Percentiles rank a stretch among this genome's conserved stretches.
phyloP scores from a whole-genome alignment of 148 eudicot species.

The Camellia sinensis region DNA sequence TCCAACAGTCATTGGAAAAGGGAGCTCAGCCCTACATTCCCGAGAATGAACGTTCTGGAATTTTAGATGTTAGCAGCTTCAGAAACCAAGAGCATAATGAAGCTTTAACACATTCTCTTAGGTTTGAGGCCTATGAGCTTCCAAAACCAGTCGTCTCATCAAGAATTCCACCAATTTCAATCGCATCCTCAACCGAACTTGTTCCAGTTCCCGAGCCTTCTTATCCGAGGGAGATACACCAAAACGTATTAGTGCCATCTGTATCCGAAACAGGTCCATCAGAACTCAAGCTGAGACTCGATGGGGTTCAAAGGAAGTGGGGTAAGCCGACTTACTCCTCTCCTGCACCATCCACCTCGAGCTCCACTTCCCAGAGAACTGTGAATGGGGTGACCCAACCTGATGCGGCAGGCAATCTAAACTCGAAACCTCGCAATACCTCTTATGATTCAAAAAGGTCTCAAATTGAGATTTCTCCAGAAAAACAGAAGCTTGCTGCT shows the following conservation, averaged over 20 bases:
- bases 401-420: slow-evolving; percentile 29
- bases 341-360: slow-evolving; percentile 55
- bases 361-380: slow-evolving; percentile 44
- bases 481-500: slow-evolving; percentile 94
- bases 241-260: slow-evolving; percentile 30
- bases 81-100: slow-evolving; percentile 57
- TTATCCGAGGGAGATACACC: slow-evolving; percentile 44
- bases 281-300: slow-evolving; percentile 76
- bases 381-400: slow-evolving; percentile 48
- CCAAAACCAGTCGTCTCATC: slow-evolving; percentile 63
- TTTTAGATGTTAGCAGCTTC: slow-evolving; percentile 46
- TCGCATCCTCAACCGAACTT: slow-evolving; percentile 60
- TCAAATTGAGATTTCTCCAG: slow-evolving; percentile 54
- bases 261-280: slow-evolving; percentile 49
- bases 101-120: slow-evolving; percentile 66
- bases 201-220: slow-evolving; percentile 66
- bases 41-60: slow-evolving; percentile 65
- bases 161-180: slow-evolving; percentile 36
- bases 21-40: slow-evolving; percentile 95
- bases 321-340: slow-evolving; percentile 75
- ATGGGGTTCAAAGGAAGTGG: slow-evolving; percentile 97
- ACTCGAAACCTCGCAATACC: slow-evolving; percentile 36
- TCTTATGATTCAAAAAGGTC: slow-evolving; percentile 46
- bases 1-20: slow-evolving; percentile 61
- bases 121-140: slow-evolving; percentile 91